Percentiles rank a stretch among this genome's conserved stretches.
phyloP scores from a whole-genome alignment of 495 filamentous ascomycete species.

The Ramalina peruviana region DNA sequence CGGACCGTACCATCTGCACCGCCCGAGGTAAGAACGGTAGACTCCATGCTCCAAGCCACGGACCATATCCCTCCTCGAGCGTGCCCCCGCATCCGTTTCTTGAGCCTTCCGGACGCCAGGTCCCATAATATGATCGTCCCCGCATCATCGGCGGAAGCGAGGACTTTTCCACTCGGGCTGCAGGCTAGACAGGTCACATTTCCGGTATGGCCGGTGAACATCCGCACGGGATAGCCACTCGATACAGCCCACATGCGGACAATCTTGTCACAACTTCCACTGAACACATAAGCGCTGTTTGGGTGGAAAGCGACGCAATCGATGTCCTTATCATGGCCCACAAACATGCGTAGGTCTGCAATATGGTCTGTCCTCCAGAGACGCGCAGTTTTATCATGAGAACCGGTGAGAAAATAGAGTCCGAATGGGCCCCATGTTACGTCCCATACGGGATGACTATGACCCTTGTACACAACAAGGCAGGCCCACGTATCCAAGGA shows the following conservation, averaged over 20 bases:
- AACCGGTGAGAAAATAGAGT: slow-evolving; percentile 83
- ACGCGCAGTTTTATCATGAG: slow-evolving; percentile 77
- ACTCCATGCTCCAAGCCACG: slow-evolving; percentile 80
- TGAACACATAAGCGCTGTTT: slow-evolving; percentile 85
- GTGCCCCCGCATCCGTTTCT: slow-evolving; percentile 89
- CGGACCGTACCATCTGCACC: slow-evolving; percentile 88
- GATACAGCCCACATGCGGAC: slow-evolving; percentile 95
- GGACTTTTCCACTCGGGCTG: slow-evolving; percentile 69
- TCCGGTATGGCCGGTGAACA: slow-evolving; percentile 84
- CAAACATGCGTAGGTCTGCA: slow-evolving; percentile 73
- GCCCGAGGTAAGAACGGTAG: slow-evolving; percentile 71
- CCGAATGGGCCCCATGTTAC: slow-evolving; percentile 85
- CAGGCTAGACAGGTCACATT: slow-evolving; percentile 72
- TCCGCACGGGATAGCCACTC: slow-evolving; percentile 68
- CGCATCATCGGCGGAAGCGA: slow-evolving; percentile 74
- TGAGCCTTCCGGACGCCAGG: slow-evolving; percentile 60
- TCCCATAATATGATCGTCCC: slow-evolving; percentile 92
- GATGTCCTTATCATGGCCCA: slow-evolving; percentile 81
- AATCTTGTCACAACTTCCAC: slow-evolving; percentile 74
- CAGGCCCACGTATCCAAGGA: slow-evolving; percentile 79
- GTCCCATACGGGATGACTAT: slow-evolving; percentile 78
- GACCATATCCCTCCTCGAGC: slow-evolving; percentile 90
- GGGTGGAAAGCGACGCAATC: slow-evolving; percentile 81
- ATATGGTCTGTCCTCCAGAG: slow-evolving; percentile 87
- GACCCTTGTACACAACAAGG: slow-evolving; percentile 83